A percentile compares a stretch with the other conserved stretches of the same genome.
Evolutionary conservation across 2,329 filamentous ascomycete genomes (phyloP).

Genomic region (Harringtonia lauricola): DNA sequence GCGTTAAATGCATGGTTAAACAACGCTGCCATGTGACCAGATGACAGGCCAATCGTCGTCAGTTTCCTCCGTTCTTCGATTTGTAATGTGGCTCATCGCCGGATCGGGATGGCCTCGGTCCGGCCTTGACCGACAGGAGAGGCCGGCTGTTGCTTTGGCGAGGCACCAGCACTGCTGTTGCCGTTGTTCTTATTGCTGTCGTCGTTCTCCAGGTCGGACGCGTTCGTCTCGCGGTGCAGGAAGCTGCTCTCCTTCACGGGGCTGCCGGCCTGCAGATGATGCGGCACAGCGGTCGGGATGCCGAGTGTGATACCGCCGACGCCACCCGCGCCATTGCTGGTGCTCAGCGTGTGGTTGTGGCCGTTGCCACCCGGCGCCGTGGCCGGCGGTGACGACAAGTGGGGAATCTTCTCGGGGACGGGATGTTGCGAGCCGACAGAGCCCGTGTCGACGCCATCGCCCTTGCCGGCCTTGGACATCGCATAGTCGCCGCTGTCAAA

Average conservation of each 20-base stretch:
- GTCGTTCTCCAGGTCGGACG: constrained; percentile 33
- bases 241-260: constrained; percentile 88
- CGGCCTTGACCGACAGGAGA: constrained; percentile 8
- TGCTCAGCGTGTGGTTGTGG: constrained; percentile 12
- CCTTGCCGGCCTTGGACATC: constrained; percentile 94
- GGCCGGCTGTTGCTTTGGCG: background rate
- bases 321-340: constrained; percentile 15
- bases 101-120: constrained; percentile 50
- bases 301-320: constrained; percentile 27
- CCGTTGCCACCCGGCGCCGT: constrained; percentile 18
- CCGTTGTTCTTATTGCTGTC: constrained; percentile 6
- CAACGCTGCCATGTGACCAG: background rate
- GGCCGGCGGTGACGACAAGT: constrained; percentile 60
- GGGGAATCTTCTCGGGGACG: constrained; percentile 87
- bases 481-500: constrained; percentile 96
- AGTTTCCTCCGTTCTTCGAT: background rate
- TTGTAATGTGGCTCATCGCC: constrained; percentile 41
- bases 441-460: constrained; percentile 85
- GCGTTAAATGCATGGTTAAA: background rate
- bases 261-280: constrained; percentile 53
- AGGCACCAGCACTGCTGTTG: constrained; percentile 11
- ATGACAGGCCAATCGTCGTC: background rate
- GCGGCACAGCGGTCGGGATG: constrained; percentile 29
- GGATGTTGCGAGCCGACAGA: constrained; percentile 92
- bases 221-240: constrained; percentile 71